A percentile compares a stretch with the other conserved stretches of the same genome.
Evolutionary conservation across 306 rosid species (phyloP).

Genomic region (Begonia peltatifolia): DNA sequence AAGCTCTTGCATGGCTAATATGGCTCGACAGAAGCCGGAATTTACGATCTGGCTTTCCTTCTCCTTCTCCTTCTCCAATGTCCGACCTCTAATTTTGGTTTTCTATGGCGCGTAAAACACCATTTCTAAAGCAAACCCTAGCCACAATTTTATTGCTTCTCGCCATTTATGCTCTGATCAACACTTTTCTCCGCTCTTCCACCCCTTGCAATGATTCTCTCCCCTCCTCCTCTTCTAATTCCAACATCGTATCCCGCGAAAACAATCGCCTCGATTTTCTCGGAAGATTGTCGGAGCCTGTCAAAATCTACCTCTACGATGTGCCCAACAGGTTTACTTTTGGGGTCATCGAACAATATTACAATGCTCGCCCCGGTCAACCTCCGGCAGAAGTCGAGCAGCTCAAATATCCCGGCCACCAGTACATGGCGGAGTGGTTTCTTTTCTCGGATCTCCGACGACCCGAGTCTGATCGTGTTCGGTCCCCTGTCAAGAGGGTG

Average conservation of each 20-base stretch:
- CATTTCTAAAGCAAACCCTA: constrained; percentile 45
- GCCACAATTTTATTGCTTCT: constrained; percentile 24
- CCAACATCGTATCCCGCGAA: constrained; percentile 8
- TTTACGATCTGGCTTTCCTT: background rate
- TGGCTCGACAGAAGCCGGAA: too few species aligned
- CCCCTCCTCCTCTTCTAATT: constrained; percentile 16
- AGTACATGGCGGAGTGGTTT: constrained; percentile 96
- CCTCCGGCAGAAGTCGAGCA: constrained; percentile 6
- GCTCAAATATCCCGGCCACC: constrained; percentile 84
- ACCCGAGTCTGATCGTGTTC: constrained; percentile 34
- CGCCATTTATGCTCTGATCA: constrained; percentile 32
- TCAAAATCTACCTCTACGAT: constrained; percentile 47
- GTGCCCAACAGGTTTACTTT: constrained; percentile 58
- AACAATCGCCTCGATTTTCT: background rate
- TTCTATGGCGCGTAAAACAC: constrained; percentile 40
- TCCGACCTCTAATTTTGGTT: constrained; percentile 5
- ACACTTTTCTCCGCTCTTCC: constrained; percentile 31
- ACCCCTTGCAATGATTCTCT: constrained; percentile 24
- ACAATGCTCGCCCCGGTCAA: constrained; percentile 57
- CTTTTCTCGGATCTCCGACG: constrained; percentile 45
- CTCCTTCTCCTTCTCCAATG: background rate
- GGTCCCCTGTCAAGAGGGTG: constrained; percentile 40
- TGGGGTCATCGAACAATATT: constrained; percentile 51
- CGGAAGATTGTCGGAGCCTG: constrained; percentile 1
- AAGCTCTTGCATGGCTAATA: too few species aligned